Conservation (phyloP, 352 stramenopile genomes). For the Stramenopiles sp. region DNA sequence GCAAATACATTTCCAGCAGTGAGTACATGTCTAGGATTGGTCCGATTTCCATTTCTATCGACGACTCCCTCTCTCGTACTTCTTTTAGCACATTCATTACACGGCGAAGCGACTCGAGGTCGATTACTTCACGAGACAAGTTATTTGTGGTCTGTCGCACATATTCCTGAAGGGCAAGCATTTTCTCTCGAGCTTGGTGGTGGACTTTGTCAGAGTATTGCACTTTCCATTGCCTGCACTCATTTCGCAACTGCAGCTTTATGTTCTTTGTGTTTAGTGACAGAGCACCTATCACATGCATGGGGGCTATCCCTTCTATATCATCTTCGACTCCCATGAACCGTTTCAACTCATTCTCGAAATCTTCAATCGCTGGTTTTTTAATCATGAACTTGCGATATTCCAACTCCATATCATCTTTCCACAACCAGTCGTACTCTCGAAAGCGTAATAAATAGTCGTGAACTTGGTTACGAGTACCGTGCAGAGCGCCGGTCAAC, state of each 20-base stretch:
- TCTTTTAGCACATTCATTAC: slow-evolving; percentile 94
- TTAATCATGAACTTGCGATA: slow-evolving; percentile 83
- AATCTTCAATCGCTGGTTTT: slow-evolving; percentile 80
- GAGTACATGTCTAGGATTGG: slow-evolving; percentile 96
- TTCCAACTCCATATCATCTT: slow-evolving; percentile 79
- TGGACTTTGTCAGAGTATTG: slow-evolving; percentile 92
- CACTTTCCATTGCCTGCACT: slow-evolving; percentile 87
- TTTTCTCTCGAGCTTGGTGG: slow-evolving; percentile 57
- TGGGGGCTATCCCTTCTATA: slow-evolving; percentile 57
- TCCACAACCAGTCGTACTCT: slow-evolving; percentile 92
- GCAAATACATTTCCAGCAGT: slow-evolving; percentile 80
- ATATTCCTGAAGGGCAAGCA: slow-evolving; percentile 80
- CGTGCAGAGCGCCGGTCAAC: slow-evolving; percentile 87
- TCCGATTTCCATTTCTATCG: slow-evolving; percentile 94
- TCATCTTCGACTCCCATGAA: slow-evolving; percentile 83
- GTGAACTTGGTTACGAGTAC: slow-evolving; percentile 83
- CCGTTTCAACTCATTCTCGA: slow-evolving; percentile 82
- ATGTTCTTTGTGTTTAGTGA: slow-evolving; percentile 87
- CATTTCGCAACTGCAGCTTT: slow-evolving; percentile 83
- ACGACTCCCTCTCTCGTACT: slow-evolving; percentile 82
- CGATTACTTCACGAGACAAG: slow-evolving; percentile 64
- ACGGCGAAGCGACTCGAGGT: slow-evolving; percentile 84
- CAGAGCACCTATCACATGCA: slow-evolving; percentile 88
- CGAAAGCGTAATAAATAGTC: slow-evolving; percentile 87
- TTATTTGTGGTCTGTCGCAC: slow-evolving; percentile 56